phyloP scores from a whole-genome alignment of 139 green algal species.

The Ulvella scutata region DNA sequence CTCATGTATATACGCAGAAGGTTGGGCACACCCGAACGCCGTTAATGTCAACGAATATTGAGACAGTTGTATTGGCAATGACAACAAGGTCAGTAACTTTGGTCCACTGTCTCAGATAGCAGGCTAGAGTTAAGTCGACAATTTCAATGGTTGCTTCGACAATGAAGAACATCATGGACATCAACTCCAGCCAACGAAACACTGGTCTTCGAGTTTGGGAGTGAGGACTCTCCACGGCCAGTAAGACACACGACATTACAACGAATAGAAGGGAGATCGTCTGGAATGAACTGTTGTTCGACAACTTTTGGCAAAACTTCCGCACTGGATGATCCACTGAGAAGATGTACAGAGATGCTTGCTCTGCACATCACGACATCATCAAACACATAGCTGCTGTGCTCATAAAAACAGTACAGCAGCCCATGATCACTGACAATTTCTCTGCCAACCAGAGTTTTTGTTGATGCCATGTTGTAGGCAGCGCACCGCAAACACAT shows the following conservation, averaged over 20 bases:
- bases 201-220: neutral
- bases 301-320: neutral
- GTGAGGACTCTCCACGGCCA: neutral
- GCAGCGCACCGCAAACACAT: no score
- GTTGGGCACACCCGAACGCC: no score
- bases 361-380: no score
- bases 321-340: neutral
- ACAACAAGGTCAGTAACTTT: conserved; percentile 1
- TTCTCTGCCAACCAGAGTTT: no score
- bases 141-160: neutral
- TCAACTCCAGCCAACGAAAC: neutral
- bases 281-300: neutral
- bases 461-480: no score
- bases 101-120: neutral
- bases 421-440: no score
- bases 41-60: neutral
- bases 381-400: no score
- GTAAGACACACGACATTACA: neutral
- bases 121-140: neutral
- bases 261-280: neutral
- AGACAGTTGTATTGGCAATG: neutral
- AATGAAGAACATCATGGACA: neutral
- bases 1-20: no score
- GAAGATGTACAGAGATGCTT: neutral
- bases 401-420: no score